phyloP scores from a whole-genome alignment of 345 rosid species.

The Abelmoschus esculentus region DNA sequence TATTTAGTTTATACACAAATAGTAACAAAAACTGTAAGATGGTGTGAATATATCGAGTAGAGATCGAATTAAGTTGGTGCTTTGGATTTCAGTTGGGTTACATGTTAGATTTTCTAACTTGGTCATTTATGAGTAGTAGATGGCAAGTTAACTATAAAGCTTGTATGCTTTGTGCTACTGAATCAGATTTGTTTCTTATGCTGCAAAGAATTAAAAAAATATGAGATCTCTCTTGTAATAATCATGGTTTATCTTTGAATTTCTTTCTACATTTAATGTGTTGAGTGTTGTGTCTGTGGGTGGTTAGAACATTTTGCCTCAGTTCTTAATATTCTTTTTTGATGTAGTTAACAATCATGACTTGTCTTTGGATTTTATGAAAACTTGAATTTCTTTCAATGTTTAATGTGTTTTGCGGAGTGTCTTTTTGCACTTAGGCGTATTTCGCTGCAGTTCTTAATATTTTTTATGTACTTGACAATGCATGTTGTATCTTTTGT shows the following conservation, averaged over 20 bases:
- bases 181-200: neutral
- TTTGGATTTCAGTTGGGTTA: neutral
- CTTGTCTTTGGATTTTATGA: neutral
- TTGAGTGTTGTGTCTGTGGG: neutral
- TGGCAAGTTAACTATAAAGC: neutral
- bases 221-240: neutral
- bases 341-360: neutral
- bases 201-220: neutral
- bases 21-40: neutral
- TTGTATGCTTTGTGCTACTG: neutral
- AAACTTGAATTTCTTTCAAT: neutral
- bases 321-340: neutral
- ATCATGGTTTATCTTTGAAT: neutral
- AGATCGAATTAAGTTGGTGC: neutral
- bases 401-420: neutral
- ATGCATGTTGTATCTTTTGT: constrained; percentile 10
- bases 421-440: too few relatives aligned
- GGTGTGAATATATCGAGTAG: neutral
- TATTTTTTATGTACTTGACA: neutral
- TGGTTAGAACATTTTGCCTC: neutral
- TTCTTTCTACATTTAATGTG: neutral
- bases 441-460: neutral
- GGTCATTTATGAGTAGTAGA: neutral
- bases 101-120: neutral
- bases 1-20: neutral